Percentiles rank a stretch among this genome's conserved stretches.
Evolutionary conservation across 2,329 filamentous ascomycete genomes (phyloP).

Genomic region (Colletotrichum sidae): DNA sequence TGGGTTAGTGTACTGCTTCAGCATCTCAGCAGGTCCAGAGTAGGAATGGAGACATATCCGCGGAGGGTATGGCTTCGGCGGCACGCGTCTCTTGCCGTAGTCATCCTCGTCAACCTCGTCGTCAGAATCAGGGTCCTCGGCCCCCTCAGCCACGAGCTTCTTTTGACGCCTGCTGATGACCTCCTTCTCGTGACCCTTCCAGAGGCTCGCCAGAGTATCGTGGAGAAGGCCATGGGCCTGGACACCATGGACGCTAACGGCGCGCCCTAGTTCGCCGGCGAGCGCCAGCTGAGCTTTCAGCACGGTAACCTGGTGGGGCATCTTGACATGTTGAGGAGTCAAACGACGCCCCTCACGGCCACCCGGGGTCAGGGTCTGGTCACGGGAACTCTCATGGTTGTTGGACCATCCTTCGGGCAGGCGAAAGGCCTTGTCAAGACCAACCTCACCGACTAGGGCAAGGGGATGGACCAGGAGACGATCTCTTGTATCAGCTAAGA

Average conservation of each 20-base stretch:
- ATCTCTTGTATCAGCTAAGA: slow-evolving; percentile 65
- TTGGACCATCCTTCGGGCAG: slow-evolving; percentile 71
- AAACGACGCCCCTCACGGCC: slow-evolving; percentile 76
- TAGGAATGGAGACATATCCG: slow-evolving; percentile 95
- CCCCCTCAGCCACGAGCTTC: slow-evolving; percentile 59
- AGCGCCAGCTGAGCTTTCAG: slow-evolving; percentile 77
- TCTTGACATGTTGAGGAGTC: slow-evolving; percentile 74
- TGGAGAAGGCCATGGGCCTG: slow-evolving; percentile 80
- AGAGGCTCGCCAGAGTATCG: slow-evolving; percentile 72
- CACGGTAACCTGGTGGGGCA: slow-evolving; percentile 76
- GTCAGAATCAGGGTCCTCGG: slow-evolving; percentile 58
- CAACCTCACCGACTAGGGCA: slow-evolving; percentile 81
- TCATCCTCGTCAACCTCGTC: slow-evolving; percentile 44
- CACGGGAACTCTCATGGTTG: slow-evolving; percentile 43
- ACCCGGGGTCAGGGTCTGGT: slow-evolving; percentile 71
- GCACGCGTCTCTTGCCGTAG: slow-evolving; percentile 17
- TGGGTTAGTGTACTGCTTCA: slow-evolving; percentile 82
- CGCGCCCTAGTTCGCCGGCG: slow-evolving; percentile 73
- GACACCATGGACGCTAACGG: slow-evolving; percentile 79
- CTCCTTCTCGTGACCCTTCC: slow-evolving; percentile 76
- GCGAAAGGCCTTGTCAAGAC: slow-evolving; percentile 81
- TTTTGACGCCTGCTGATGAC: slow-evolving; percentile 70
- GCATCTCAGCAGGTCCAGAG: slow-evolving; percentile 78
- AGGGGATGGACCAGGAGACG: slow-evolving; percentile 68
- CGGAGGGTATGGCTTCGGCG: slow-evolving; percentile 77